A percentile compares a stretch with the other conserved stretches of the same genome.
These are phyloP conservation scores for Suillus variegatus DNA, from an alignment of 768 basidiomycete genomes.

Conservation along the genomic window DNA sequence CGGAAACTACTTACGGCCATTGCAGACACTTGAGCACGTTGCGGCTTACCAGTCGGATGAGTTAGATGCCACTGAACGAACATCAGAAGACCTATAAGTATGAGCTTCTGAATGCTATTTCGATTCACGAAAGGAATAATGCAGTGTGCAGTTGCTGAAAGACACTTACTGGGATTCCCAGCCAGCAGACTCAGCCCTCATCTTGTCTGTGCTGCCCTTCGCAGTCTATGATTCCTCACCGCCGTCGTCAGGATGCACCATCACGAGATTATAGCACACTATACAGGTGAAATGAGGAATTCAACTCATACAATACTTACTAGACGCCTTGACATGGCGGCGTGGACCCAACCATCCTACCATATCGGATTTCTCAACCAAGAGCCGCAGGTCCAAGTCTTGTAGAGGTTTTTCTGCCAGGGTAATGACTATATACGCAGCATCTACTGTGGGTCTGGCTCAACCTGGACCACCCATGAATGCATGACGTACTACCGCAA, in stretches of 20 bases:
- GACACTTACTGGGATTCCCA: constrained; percentile 49
- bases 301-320: constrained; percentile 31
- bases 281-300: not conserved
- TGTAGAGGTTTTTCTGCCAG: constrained; percentile 43
- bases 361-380: constrained; percentile 55
- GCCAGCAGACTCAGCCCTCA: constrained; percentile 45
- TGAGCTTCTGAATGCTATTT: constrained; percentile 45
- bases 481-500: constrained; percentile 42
- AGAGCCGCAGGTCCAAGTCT: constrained; percentile 51
- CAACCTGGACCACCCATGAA: constrained; percentile 45
- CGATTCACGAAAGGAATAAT: constrained; percentile 9
- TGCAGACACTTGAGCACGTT: constrained; percentile 56
- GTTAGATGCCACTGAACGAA: not conserved
- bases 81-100: constrained; percentile 36
- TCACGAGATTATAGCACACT: constrained; percentile 45
- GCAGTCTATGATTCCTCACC: constrained; percentile 47
- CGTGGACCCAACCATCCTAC: constrained; percentile 46
- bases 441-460: constrained; percentile 59
- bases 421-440: constrained; percentile 56
- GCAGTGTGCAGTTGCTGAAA: not conserved
- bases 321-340: constrained; percentile 46
- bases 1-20: constrained; percentile 43
- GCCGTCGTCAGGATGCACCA: constrained; percentile 39
- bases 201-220: constrained; percentile 44
- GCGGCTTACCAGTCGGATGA: constrained; percentile 36